Percentiles rank a stretch among this genome's conserved stretches.
phyloP scores from a whole-genome alignment of 176 grass and related monocot genomes.

The Aegilops tauschii region DNA sequence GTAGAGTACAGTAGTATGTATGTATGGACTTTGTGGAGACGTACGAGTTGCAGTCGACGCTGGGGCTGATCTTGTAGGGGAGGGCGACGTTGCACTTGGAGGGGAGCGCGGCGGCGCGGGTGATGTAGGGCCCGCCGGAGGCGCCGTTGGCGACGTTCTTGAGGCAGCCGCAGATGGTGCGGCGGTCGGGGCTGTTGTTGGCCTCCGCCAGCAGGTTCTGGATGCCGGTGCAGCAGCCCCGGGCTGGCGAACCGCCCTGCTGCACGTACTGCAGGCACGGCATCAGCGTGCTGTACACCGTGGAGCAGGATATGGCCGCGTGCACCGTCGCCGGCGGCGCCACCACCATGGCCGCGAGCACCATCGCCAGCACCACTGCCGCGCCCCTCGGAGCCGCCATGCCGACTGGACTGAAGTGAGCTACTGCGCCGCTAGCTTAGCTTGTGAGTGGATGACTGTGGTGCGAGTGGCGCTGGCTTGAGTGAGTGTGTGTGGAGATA shows the following conservation, averaged over 20 bases:
- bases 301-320: constrained; percentile 30
- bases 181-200: constrained; percentile 43
- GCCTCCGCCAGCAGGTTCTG: constrained; percentile 27
- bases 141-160: constrained; percentile 53
- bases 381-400: constrained; percentile 29
- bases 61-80: constrained; percentile 52
- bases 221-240: constrained; percentile 49
- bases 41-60: constrained; percentile 55
- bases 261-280: constrained; percentile 54
- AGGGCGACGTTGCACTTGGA: constrained; percentile 42
- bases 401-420: not conserved
- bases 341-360: constrained; percentile 11
- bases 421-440: not conserved
- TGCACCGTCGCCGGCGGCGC: not conserved
- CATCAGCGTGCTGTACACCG: constrained; percentile 57
- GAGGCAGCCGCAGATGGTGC: constrained; percentile 55
- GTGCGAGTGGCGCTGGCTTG: not conserved
- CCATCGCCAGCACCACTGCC: constrained; percentile 24
- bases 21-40: not conserved
- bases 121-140: constrained; percentile 10
- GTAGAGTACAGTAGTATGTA: no score
- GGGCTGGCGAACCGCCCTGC: constrained; percentile 25
- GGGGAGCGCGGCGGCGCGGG: constrained; percentile 42
- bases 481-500: not conserved
- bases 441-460: not conserved